A percentile compares a stretch with the other conserved stretches of the same genome.
Evolutionary conservation across 192 early-diverging fungal genomes (phyloP).

Genomic region (Dissophora globulifera): DNA sequence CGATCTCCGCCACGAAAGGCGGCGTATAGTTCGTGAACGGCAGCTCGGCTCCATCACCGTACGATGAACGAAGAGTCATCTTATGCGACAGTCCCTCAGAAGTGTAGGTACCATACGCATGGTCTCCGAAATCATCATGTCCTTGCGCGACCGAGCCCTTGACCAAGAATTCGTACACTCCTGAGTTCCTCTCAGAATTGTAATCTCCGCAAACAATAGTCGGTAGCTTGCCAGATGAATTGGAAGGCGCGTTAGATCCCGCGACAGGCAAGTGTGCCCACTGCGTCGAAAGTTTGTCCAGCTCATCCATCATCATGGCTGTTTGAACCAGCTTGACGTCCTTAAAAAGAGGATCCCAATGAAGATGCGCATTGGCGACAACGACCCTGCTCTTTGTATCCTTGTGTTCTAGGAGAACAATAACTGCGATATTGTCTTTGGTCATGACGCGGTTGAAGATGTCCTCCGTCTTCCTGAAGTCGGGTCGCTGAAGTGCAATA

Average conservation of each 20-base stretch:
- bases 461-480: constrained; percentile 92
- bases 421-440: constrained; percentile 93
- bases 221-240: constrained; percentile 57
- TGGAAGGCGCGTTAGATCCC: constrained; percentile 40
- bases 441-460: constrained; percentile 98
- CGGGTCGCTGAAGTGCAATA: constrained; percentile 84
- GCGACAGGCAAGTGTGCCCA: constrained; percentile 53
- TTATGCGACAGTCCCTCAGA: constrained; percentile 85
- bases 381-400: constrained; percentile 75
- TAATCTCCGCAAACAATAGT: constrained; percentile 94
- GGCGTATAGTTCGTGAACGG: constrained; percentile 95
- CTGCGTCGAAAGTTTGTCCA: constrained; percentile 71
- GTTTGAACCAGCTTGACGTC: constrained; percentile 98
- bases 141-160: constrained; percentile 79
- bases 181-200: constrained; percentile 89
- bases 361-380: constrained; percentile 90
- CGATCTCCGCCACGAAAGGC: constrained; percentile 86
- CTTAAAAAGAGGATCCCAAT: constrained; percentile 91
- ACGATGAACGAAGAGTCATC: constrained; percentile 85
- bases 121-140: constrained; percentile 84
- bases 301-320: constrained; percentile 91
- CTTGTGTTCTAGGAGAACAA: constrained; percentile 86
- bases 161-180: constrained; percentile 92
- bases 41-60: constrained; percentile 76
- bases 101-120: constrained; percentile 88